phyloP scores from a whole-genome alignment of 345 rosid genomes.

The Mangifera indica region DNA sequence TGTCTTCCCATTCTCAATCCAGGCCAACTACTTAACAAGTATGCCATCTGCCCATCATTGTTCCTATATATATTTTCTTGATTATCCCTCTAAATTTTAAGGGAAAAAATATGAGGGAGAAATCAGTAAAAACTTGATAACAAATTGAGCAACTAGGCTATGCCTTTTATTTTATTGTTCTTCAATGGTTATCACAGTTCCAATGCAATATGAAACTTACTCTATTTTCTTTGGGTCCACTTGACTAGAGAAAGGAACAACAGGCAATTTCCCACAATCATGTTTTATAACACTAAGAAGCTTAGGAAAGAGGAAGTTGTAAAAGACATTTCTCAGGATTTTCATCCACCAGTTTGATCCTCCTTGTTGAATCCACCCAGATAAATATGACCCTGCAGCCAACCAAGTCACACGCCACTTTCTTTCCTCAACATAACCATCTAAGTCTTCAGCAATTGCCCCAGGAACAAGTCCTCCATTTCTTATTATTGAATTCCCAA shows the following conservation, averaged over 20 bases:
- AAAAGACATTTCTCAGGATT: slow-evolving; percentile 20
- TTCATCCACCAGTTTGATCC: slow-evolving; percentile 34
- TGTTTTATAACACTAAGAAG: not conserved
- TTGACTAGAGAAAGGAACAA: not conserved
- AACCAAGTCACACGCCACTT: slow-evolving; percentile 33
- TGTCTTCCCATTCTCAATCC: too few relatives aligned
- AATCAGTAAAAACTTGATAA: too few relatives aligned
- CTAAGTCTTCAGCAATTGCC: slow-evolving; percentile 12
- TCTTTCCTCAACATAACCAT: slow-evolving; percentile 31
- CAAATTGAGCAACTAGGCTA: too few relatives aligned
- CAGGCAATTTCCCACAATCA: slow-evolving; percentile 43
- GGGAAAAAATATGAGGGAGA: too few relatives aligned
- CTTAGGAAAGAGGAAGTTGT: slow-evolving; percentile 1
- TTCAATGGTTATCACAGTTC: too few relatives aligned
- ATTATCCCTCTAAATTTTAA: too few relatives aligned
- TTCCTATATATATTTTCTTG: too few relatives aligned
- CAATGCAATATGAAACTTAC: not conserved
- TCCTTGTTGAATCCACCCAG: slow-evolving; percentile 41
- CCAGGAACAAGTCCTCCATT: not conserved
- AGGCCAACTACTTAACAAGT: too few relatives aligned
- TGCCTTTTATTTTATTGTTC: too few relatives aligned
- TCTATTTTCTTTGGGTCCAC: not conserved
- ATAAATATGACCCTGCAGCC: slow-evolving; percentile 27
- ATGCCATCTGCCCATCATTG: too few relatives aligned
- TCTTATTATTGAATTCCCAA: slow-evolving; percentile 19